Conservation (phyloP, 306 rosid genomes). For the Geum urbanum region DNA sequence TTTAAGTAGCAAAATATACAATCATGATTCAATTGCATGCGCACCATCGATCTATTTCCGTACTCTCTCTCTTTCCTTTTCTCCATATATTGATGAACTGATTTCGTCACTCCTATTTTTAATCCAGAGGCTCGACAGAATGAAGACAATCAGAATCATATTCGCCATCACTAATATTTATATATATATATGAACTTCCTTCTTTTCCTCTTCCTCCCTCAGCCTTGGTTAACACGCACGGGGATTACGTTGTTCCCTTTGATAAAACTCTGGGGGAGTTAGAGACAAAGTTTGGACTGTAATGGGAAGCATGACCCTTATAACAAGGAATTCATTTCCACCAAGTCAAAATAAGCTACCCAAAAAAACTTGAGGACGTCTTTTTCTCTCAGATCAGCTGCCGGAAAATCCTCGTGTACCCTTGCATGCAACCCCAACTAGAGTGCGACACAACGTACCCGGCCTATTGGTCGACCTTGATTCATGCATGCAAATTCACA, state of each 20-base stretch:
- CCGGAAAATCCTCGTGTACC: constrained; percentile 18
- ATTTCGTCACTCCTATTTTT: constrained; percentile 5
- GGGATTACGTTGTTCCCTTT: constrained; percentile 24
- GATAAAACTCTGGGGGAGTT: constrained; percentile 28
- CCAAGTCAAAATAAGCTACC: constrained; percentile 42
- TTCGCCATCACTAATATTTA: not conserved
- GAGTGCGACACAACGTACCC: constrained; percentile 5
- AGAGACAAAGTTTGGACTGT: constrained; percentile 31
- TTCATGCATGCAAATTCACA: not conserved
- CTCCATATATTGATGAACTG: constrained; percentile 11
- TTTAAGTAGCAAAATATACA: not conserved
- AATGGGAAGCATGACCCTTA: constrained; percentile 27
- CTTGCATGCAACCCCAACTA: not conserved
- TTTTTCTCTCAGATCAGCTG: not conserved
- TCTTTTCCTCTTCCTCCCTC: constrained; percentile 50
- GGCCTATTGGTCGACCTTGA: not conserved
- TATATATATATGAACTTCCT: constrained; percentile 31
- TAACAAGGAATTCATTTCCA: constrained; percentile 19
- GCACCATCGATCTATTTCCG: not conserved
- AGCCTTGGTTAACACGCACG: not conserved
- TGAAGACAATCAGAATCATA: constrained; percentile 14
- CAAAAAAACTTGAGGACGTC: constrained; percentile 21
- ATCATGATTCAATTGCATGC: not conserved
- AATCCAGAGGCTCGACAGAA: constrained; percentile 4
- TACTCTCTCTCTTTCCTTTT: not conserved